Conservation (phyloP, 148 eudicot genomes). For the Suaeda aralocaspica region DNA sequence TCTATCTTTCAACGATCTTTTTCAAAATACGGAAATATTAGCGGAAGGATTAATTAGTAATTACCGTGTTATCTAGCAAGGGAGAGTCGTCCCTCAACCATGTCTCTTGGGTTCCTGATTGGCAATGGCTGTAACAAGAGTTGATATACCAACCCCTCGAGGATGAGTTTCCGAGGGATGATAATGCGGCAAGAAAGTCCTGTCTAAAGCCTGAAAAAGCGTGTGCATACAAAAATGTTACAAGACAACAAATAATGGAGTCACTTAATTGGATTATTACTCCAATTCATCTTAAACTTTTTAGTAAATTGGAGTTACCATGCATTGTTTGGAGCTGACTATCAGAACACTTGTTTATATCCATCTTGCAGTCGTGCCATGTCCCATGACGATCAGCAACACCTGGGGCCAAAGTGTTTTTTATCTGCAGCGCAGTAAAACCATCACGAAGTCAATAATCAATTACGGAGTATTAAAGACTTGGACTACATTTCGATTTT, state of each 20-base stretch:
- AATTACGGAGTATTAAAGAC: too few species aligned
- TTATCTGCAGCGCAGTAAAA: slow-evolving; percentile 39
- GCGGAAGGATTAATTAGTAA: neutral
- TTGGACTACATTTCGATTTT: too few species aligned
- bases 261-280: neutral
- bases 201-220: slow-evolving; percentile 51
- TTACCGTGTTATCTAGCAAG: slow-evolving; percentile 46
- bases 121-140: slow-evolving; percentile 87
- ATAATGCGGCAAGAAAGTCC: slow-evolving; percentile 56
- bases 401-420: slow-evolving; percentile 66
- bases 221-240: neutral
- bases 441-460: neutral
- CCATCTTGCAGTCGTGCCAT: slow-evolving; percentile 72
- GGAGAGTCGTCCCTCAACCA: slow-evolving; percentile 80
- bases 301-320: slow-evolving; percentile 31
- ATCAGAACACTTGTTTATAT: slow-evolving; percentile 61
- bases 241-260: too few species aligned
- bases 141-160: slow-evolving; percentile 68
- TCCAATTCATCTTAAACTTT: neutral
- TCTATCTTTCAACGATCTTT: too few species aligned
- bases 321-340: slow-evolving; percentile 65
- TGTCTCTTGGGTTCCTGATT: slow-evolving; percentile 79
- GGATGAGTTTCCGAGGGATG: slow-evolving; percentile 40
- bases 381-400: slow-evolving; percentile 49
- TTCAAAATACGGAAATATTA: neutral